Base-by-base conservation (phyloP, 345 rosid species). In the Anastatica hierochuntica region DNA sequence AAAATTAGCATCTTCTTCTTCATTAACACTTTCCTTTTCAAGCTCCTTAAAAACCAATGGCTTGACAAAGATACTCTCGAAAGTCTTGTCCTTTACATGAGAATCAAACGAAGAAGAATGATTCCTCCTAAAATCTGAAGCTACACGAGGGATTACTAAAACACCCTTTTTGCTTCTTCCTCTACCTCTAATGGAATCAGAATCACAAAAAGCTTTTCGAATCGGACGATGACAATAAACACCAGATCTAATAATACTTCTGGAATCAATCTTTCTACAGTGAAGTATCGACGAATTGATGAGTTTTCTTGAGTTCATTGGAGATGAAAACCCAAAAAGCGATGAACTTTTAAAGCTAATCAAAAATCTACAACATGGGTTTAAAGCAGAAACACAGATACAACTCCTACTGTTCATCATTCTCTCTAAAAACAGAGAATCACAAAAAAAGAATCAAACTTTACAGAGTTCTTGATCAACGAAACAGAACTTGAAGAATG, bases 301-400 rank as follows among this genome's bases (percentile, higher is more conserved):
- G n/a, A n/a, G n/a, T n/a, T n/a, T n/a, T n/a, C n/a, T n/a, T n/a
- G n/a, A n/a, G n/a, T n/a, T n/a, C n/a, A n/a, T n/a, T n/a, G n/a
- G n/a, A n/a, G n/a, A n/a, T n/a, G n/a, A n/a, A n/a, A n/a, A n/a
- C n/a, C n/a, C n/a, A n/a, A 77, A 80, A 37, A 84, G 56, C 8
- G 81, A 78, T 41, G 77, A 75, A 30, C 76, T 71, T 71, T 40
- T 77, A 38, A 46, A 77, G 44, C 81, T 66, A 72, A 84, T 68
- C 21, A 81, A 54, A 60, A 80, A 72, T 74, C 77, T 79, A 74
- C 96, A 74, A 63, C 79, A 80, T 53, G 98, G 98, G 72, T 75
- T 90, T 82, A 84, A 71, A 6, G 77, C 68, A 12, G 83, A 76
- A 60, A 84, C 75, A 39, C 80, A 77, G 53, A 90, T 70, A 68